Evolutionary conservation across 2,329 filamentous ascomycete species (phyloP).

Genomic region (Colletotrichum tropicicola): DNA sequence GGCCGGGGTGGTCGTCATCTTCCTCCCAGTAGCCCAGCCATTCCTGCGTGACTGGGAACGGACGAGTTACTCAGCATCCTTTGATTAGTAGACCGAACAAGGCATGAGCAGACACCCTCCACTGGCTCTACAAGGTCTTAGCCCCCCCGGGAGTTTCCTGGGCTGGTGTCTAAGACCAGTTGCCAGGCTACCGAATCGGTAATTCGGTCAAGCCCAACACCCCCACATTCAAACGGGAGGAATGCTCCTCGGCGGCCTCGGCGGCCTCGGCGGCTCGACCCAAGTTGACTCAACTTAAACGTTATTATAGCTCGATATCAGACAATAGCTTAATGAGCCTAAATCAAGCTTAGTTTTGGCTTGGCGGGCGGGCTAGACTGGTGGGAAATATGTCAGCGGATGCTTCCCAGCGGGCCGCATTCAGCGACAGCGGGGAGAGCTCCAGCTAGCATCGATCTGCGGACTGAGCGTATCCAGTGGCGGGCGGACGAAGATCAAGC

Average conservation of each 20-base stretch:
- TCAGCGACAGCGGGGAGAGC: background rate
- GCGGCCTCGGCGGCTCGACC: background rate
- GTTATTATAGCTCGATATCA: background rate
- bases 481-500: background rate
- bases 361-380: background rate
- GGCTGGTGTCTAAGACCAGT: background rate
- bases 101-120: background rate
- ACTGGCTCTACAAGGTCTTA: background rate
- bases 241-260: background rate
- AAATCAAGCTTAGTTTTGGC: background rate
- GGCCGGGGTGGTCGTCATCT: background rate
- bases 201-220: background rate
- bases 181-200: background rate
- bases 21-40: background rate
- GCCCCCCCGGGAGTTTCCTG: background rate
- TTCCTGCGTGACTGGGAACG: background rate
- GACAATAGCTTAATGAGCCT: background rate
- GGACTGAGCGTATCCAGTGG: background rate
- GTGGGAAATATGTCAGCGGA: slow-evolving; percentile 10
- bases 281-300: background rate
- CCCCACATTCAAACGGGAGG: slow-evolving; percentile 21
- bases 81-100: background rate
- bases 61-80: background rate
- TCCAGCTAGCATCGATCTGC: background rate
- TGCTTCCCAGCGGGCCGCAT: slow-evolving; percentile 14